Evolutionary conservation across 2,329 filamentous ascomycete genomes (phyloP), one percentile per base, ranked within the genome.

Genomic region (Gremmenia infestans): DNA sequence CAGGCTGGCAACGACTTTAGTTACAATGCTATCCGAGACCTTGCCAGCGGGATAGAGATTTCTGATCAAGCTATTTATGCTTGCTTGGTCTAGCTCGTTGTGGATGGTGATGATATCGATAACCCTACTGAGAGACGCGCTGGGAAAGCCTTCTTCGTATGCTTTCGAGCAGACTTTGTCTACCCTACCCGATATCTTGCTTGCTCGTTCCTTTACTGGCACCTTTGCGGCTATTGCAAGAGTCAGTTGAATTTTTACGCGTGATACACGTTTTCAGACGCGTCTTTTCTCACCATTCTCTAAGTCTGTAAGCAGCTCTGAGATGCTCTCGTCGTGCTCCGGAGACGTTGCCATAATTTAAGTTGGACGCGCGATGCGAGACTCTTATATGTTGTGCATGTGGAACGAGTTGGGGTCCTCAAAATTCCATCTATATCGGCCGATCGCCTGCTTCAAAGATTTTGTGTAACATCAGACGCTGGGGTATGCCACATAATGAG

Each of bases 41-140:
- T 77, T 78, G 40, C 78, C 76, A n/a, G 81, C 78, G 2, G 91
- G 90, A 70, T 93, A 95, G 50, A 95, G 74, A 58, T 87, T 89
- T 60, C 85, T 88, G 64, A 91, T 72, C 49, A 95, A 75, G 28
- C 78, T 81, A 14, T 81, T 84, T 28, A 87, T 77, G 62, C 85
- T 91, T 28, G 84, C 84, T 71, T 94, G 91, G 69, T 94, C 89
- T 22, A 96, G 79, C 63, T 86, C 76, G 63, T 78, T 88, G 48
- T 84, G 84, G 22, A 76, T 75, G 19, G 85, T 86, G 61, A 90
- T 72, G 54, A 93, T 76, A 56, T 85, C 80, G 61, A 94, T 73
- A 35, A 95, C 75, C 52, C 79, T 76, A 53, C 77, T 73, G 49
- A 95, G 77, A 28, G 81, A 77, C 40, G 78, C 74, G 6, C 80